These are phyloP conservation scores for Trichophyton rubrum DNA, from an alignment of 2,329 filamentous ascomycete genomes.

Conservation along the genomic window DNA sequence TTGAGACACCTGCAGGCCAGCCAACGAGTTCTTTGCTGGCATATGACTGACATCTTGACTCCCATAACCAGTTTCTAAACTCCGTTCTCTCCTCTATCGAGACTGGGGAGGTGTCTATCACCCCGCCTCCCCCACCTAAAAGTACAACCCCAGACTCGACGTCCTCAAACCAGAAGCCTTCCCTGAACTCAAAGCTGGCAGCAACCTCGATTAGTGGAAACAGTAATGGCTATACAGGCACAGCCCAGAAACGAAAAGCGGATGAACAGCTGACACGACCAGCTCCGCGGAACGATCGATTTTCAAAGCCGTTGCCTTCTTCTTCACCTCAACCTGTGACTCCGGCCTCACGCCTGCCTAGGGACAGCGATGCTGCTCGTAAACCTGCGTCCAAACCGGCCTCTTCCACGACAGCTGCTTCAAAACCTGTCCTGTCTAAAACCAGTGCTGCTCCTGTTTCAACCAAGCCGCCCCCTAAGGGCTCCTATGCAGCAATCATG, in stretches of 20 bases:
- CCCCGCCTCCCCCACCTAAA: constrained; percentile 11
- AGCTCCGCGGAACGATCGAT: constrained; percentile 18
- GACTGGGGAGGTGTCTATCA: constrained; percentile 24
- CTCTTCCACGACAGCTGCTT: constrained; percentile 12
- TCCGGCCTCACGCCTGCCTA: constrained; percentile 14
- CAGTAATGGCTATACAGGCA: constrained; percentile 4
- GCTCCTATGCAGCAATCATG: constrained; percentile 49
- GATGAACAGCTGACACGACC: constrained; percentile 25
- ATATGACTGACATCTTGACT: not conserved
- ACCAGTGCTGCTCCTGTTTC: constrained; percentile 15
- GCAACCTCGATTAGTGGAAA: constrained; percentile 16
- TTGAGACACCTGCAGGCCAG: not conserved
- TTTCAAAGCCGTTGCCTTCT: constrained; percentile 12
- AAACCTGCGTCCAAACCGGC: constrained; percentile 13
- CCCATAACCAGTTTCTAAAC: constrained; percentile 34
- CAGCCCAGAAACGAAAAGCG: constrained; percentile 30
- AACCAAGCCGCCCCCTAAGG: constrained; percentile 40
- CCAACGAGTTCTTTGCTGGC: not conserved
- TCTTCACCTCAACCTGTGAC: constrained; percentile 13
- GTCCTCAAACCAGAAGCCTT: not conserved
- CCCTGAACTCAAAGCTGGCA: constrained; percentile 12
- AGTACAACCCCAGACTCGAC: constrained; percentile 6
- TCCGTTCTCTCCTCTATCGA: constrained; percentile 41
- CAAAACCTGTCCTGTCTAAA: constrained; percentile 11
- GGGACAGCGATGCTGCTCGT: constrained; percentile 2